phyloP scores from a whole-genome alignment of 306 rosid genomes.

The Cicer yamashitae region DNA sequence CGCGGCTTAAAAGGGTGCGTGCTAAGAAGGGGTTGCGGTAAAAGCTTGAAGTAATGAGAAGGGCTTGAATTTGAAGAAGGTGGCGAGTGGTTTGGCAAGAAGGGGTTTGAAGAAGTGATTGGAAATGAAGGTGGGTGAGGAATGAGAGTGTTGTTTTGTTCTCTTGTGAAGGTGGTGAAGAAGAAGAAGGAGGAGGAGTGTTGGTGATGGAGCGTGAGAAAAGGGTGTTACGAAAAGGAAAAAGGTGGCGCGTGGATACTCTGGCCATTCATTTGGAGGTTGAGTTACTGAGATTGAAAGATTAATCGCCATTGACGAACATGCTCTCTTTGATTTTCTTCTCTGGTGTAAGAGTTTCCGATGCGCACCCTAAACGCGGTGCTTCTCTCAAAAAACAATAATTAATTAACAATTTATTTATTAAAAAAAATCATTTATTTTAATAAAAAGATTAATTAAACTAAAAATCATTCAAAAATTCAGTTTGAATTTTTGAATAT shows the following conservation, averaged over 20 bases:
- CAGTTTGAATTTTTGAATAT: too few species aligned
- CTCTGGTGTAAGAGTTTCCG: not conserved
- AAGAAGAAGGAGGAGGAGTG: not conserved
- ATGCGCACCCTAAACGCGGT: not conserved
- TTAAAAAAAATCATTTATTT: too few species aligned
- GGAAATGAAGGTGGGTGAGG: conserved; percentile 30
- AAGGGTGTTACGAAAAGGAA: conserved; percentile 49
- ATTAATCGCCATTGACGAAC: conserved; percentile 61
- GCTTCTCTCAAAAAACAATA: not conserved
- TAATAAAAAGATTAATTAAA: too few species aligned
- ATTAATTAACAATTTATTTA: too few species aligned
- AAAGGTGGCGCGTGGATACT: conserved; percentile 52
- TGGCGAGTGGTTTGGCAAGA: conserved; percentile 44
- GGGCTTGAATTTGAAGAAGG: conserved; percentile 68
- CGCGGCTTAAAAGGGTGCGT: conserved; percentile 62
- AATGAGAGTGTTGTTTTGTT: not conserved
- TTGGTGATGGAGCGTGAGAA: conserved; percentile 37
- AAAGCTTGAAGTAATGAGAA: conserved; percentile 52
- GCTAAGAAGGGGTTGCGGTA: conserved; percentile 62
- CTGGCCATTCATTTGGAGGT: conserved; percentile 66
- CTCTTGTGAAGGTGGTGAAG: conserved; percentile 17
- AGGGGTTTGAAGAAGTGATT: conserved; percentile 35
- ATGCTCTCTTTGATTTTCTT: conserved; percentile 34
- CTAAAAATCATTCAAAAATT: too few species aligned
- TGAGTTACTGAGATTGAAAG: conserved; percentile 23